Conservation (phyloP, 805 yeast species). For the Candida jianshihensis region DNA sequence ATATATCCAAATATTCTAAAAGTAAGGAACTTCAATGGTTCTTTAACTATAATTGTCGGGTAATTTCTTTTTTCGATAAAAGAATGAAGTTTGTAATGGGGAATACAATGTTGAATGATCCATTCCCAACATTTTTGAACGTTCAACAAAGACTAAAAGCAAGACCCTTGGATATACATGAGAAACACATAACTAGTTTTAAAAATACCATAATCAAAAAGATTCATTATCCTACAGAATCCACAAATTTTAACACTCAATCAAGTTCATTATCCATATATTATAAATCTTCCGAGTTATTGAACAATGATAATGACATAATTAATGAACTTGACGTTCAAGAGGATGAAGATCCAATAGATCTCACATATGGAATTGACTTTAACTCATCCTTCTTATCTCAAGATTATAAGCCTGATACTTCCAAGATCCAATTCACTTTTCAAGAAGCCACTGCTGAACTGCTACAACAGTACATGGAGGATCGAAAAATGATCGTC, state of each 20-base stretch:
- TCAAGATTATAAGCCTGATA: no score
- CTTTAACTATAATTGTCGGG: slow-evolving; percentile 16
- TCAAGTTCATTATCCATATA: neutral
- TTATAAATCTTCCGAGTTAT: neutral
- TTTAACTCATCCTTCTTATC: no score
- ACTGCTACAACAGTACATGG: no score
- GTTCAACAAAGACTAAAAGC: neutral
- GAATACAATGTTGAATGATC: slow-evolving; percentile 14
- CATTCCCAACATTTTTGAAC: slow-evolving; percentile 9
- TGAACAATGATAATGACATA: neutral
- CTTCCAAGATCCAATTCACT: no score
- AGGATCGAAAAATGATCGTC: no score
- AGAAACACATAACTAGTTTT: slow-evolving; percentile 1
- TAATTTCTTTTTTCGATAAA: slow-evolving; percentile 15
- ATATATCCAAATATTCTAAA: slow-evolving; percentile 1
- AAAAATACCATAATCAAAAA: neutral
- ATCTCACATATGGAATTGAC: no score
- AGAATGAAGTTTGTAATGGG: slow-evolving; percentile 13
- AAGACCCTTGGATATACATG: slow-evolving; percentile 4
- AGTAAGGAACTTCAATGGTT: slow-evolving; percentile 6
- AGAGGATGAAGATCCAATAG: no score
- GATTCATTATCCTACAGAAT: slow-evolving; percentile 3
- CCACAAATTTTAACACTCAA: no score
- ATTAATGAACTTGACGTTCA: neutral
- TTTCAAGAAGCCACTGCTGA: no score